phyloP scores from a whole-genome alignment of 768 basidiomycete species.

The Dentipellis fragilis region DNA sequence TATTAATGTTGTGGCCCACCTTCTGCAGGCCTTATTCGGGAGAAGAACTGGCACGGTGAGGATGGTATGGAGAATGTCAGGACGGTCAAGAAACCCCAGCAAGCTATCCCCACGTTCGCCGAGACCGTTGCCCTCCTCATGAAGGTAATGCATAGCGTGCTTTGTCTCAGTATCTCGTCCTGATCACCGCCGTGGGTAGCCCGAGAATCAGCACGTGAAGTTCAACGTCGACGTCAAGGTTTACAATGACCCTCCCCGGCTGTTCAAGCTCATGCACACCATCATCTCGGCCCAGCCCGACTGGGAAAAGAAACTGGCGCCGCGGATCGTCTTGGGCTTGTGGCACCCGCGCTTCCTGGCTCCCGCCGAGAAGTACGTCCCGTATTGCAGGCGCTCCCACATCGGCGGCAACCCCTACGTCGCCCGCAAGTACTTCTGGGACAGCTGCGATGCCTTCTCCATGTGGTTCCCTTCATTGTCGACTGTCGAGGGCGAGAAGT shows the following conservation, averaged over 20 bases:
- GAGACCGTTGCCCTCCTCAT: conserved; percentile 78
- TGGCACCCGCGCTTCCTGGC: conserved; percentile 89
- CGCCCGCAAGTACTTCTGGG: conserved; percentile 85
- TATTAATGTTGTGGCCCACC: conserved; percentile 10
- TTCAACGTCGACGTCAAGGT: conserved; percentile 92
- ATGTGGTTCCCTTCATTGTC: conserved; percentile 68
- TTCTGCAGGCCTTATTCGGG: conserved; percentile 43
- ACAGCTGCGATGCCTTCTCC: conserved; percentile 77
- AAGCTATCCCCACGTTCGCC: conserved; percentile 83
- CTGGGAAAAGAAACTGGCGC: conserved; percentile 72
- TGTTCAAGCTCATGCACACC: conserved; percentile 71
- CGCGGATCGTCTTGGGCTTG: conserved; percentile 70
- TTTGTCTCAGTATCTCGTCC: conserved; percentile 2
- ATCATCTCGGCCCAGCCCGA: conserved; percentile 51
- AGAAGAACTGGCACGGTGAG: conserved; percentile 36
- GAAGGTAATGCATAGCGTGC: conserved; percentile 35
- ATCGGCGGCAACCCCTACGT: conserved; percentile 67
- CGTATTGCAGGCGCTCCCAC: conserved; percentile 77
- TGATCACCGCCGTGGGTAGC: conserved; percentile 27
- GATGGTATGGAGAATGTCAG: conserved; percentile 64
- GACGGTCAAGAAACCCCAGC: conserved; percentile 74
- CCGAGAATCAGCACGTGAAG: conserved; percentile 65
- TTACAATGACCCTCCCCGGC: conserved; percentile 80
- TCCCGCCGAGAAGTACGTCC: conserved; percentile 64
- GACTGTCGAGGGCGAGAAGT: conserved; percentile 65